Base-by-base conservation (phyloP, 176 grass and related monocot genomes). In the Bolboschoenus planiculmis region DNA sequence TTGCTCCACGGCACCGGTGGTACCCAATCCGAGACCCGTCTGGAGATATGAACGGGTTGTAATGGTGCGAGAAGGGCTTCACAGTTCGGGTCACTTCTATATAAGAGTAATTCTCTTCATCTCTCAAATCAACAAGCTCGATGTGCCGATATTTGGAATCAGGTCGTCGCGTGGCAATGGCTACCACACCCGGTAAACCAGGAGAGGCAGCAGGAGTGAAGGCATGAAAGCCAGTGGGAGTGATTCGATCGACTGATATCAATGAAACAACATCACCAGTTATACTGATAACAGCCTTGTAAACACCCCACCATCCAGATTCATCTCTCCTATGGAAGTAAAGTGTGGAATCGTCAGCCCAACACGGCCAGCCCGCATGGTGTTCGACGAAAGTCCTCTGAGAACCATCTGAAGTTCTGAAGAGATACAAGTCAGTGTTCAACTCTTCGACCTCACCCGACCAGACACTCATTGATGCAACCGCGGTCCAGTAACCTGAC, bases 241-340 rank as follows among this genome's bases (percentile, higher is more conserved):
- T 97, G 71, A 97, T 79, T 3, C 88, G 79, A 70, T 85, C 64
- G 4, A 91, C 85, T 50, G 90, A 89, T 10, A 47, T 37, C 51
- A 85, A 29, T 0, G 85, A 75, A 3, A 82, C 59, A 11, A 15
- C 40, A 46, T 72, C 67, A 20, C 4, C 73, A 2, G 71, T 83
- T 79, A 85, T 26, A 2, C 57, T 78, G 33, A 97, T 11, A 47
- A 4, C 61, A 79, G 92, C 95, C 42, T 89, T 86, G 87, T 92
- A 93, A 29, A 94, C 87, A 27, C 92, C 67, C 88, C 88, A 94
- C 92, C 95, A 94, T 13, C 90, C 95, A 13, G 94, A 84, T 79
- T 66, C 70, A 56, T 87, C 89, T 2, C 90, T 86, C 74, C 90
- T 92, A 78, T 94, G 95, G 95, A 97, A 97, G 85, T 86, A 97